Base-by-base conservation (phyloP, 345 rosid species). In the Brassica rapa region DNA sequence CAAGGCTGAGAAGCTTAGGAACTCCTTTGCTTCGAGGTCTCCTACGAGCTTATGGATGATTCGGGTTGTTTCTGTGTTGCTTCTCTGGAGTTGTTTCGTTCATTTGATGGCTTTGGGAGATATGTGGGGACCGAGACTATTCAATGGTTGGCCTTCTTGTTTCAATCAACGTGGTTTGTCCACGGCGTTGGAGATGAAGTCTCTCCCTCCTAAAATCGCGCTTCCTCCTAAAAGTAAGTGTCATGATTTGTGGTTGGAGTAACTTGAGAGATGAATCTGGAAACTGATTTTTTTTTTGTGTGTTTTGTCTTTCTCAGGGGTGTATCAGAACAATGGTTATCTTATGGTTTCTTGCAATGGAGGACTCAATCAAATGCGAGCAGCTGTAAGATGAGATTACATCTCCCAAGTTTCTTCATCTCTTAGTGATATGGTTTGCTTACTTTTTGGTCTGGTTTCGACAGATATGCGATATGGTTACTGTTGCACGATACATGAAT, bases 331-430 rank as follows among this genome's bases (percentile, higher is more conserved):
- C 67, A 92, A 94, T 79, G 99, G 99, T 29, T 94, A 94, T 82
- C 89, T 94, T 61, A 85, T 91, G 91, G 91, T 94, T 76, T 94
- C 99, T 11, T 94, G 97, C 83, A 94, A 94, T 84, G 99, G 99
- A 84, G 99, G 99, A 68, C 99, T 94, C 73, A 94, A 94, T 80
- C 99, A 94, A 83, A 94, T 94, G 99, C 86, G 99, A 86, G 93
- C 99, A 59, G 99, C 99, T 4, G 99, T 94, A 77, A 87, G 91
- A 86, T 63, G 70, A 63, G 59, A 46, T 43, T 43, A 12, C n/a
- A 39, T 39, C 12, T 39, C 46, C 3, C 11, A 39, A 11, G n/a
- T 46, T 46, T 37, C 43, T 37, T 14, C 55, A 4, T 46, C 37
- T 67, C 30, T 41, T 59, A 30, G 10, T 29, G 51, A 49, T 71